These are phyloP conservation scores for Penicillium sp. DNA, from an alignment of 2,329 filamentous ascomycete species.

Conservation along the genomic window DNA sequence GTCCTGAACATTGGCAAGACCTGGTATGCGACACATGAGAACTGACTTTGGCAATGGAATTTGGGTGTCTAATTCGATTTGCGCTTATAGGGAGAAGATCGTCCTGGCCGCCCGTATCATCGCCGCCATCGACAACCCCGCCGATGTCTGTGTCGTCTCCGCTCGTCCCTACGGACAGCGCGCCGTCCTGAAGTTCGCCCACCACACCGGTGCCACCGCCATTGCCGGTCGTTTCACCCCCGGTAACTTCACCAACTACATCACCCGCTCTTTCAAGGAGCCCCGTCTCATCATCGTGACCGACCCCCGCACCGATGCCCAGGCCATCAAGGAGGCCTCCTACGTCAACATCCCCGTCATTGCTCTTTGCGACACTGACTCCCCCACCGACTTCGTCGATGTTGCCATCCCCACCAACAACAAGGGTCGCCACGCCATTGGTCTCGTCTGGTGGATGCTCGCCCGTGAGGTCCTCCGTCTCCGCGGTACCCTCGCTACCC, in stretches of 20 bases:
- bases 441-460: constrained; percentile 99
- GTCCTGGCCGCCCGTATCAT: constrained; percentile 98
- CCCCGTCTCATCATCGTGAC: constrained; percentile 99
- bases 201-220: constrained; percentile 95
- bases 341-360: constrained; percentile 99
- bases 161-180: constrained; percentile 99
- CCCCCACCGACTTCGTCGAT: constrained; percentile 98
- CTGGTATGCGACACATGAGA: constrained; percentile 65
- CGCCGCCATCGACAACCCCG: constrained; percentile 97
- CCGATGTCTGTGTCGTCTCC: constrained; percentile 98
- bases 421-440: constrained; percentile 99
- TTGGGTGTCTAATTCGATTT: constrained; percentile 21
- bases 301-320: constrained; percentile 98
- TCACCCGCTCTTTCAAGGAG: constrained; percentile 99
- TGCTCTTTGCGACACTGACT: constrained; percentile 98
- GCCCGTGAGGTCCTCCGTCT: constrained; percentile 99
- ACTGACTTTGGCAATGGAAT: background rate
- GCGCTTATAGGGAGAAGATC: constrained; percentile 86
- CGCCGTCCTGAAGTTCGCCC: constrained; percentile 98
- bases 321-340: constrained; percentile 99
- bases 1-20: constrained; percentile 99
- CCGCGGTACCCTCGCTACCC: constrained; percentile 91
- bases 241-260: constrained; percentile 99
- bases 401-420: constrained; percentile 99
- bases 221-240: constrained; percentile 99